phyloP scores from a whole-genome alignment of 2,329 filamentous ascomycete genomes.

The Ilyonectria sp. region DNA sequence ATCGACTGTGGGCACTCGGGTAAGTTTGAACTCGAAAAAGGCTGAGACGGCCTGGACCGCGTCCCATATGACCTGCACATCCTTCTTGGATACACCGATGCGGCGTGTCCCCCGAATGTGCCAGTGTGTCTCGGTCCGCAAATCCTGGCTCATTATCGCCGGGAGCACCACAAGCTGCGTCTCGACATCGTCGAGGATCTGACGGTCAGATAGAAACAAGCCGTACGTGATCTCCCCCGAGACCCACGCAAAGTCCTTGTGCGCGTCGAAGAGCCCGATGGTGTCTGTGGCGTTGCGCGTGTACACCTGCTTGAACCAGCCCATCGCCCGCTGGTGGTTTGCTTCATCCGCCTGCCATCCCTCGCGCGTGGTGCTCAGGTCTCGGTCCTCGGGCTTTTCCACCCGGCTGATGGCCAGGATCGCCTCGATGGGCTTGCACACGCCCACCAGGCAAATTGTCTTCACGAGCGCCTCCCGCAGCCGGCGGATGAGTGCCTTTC shows the following conservation, averaged over 20 bases:
- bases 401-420: constrained; percentile 68
- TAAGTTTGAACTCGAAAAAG: constrained; percentile 44
- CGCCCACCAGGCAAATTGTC: constrained; percentile 70
- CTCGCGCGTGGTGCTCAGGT: constrained; percentile 68
- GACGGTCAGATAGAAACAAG: constrained; percentile 70
- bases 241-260: constrained; percentile 64
- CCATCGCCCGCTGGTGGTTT: constrained; percentile 66
- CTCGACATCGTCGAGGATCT: constrained; percentile 67
- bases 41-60: constrained; percentile 42
- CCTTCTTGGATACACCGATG: constrained; percentile 47
- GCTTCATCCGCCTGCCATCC: constrained; percentile 71
- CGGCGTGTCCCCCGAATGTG: constrained; percentile 57
- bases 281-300: constrained; percentile 60
- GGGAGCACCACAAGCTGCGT: constrained; percentile 69
- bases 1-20: constrained; percentile 48
- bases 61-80: constrained; percentile 48
- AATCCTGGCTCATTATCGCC: constrained; percentile 72
- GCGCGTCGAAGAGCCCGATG: constrained; percentile 54
- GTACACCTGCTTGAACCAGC: constrained; percentile 72
- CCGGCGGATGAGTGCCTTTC: constrained; percentile 64
- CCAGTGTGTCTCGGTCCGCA: constrained; percentile 67
- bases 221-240: constrained; percentile 71
- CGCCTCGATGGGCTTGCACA: constrained; percentile 74
- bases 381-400: constrained; percentile 69
- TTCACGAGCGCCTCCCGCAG: constrained; percentile 74